Evolutionary conservation across 106 monocot genomes (phyloP), one percentile per base, ranked within the genome.

Genomic region (Ottelia alismoides): DNA sequence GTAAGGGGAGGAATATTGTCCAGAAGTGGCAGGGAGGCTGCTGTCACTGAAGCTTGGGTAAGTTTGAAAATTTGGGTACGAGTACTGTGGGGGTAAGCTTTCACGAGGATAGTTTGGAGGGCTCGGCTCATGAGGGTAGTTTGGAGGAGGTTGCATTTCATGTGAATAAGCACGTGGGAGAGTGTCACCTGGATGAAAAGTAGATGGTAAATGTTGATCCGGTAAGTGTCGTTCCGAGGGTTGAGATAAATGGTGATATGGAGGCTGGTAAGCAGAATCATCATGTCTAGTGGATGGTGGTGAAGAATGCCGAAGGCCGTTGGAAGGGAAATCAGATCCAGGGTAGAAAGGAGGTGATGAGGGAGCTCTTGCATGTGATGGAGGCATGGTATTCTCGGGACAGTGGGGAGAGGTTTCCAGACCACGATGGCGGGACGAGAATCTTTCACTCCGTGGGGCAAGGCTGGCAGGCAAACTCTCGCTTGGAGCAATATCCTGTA

Each of bases 61-160:
- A 5, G 82, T 72, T 50, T 82, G 82, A 47, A 76, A 77, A 70
- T 82, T 76, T 20, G 82, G 57, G 58, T 76, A 81, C 20, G 60
- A 29, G 16, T 56, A 67, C 49, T 61, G 61, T 2, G 56, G 20
- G 0, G 31, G 30, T 31, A 9, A 12, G 1, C n/a, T n/a, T n/a
- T 57, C 56, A 22, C 40, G 56, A 40, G 30, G 24, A 61, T 47
- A 20, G 26, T 47, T n/a, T n/a, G n/a, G n/a, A n/a, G n/a, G n/a
- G n/a, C n/a, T n/a, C n/a, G n/a, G n/a, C n/a, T n/a, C n/a, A n/a
- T n/a, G n/a, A n/a, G n/a, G n/a, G n/a, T n/a, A n/a, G n/a, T n/a
- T n/a, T n/a, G n/a, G n/a, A n/a, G n/a, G n/a, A n/a, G n/a, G n/a
- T n/a, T n/a, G n/a, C n/a, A n/a, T n/a, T n/a, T n/a, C n/a, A n/a